Percentiles rank a stretch among this genome's conserved stretches.
phyloP scores from a whole-genome alignment of 2,329 filamentous ascomycete genomes.

The Tolypocladium paradoxum region DNA sequence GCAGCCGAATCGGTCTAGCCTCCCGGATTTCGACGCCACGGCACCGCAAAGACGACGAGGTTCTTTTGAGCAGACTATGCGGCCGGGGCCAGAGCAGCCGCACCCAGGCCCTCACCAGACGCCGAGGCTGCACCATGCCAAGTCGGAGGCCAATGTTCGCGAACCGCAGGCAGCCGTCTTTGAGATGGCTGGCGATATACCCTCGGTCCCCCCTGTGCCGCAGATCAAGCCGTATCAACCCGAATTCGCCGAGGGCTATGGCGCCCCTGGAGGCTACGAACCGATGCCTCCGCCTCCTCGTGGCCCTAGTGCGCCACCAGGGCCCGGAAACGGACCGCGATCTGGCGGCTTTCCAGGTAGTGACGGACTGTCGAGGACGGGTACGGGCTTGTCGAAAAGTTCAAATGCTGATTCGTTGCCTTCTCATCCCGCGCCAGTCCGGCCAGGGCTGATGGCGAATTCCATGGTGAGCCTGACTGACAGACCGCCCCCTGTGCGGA shows the following conservation, averaged over 20 bases:
- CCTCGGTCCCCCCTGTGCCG: slow-evolving; percentile 41
- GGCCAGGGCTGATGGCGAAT: slow-evolving; percentile 50
- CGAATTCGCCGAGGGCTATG: slow-evolving; percentile 13
- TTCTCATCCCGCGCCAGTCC: slow-evolving; percentile 51
- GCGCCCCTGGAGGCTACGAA: slow-evolving; percentile 12
- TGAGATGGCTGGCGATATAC: slow-evolving; percentile 58
- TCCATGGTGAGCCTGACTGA: slow-evolving; percentile 44
- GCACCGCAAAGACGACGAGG: slow-evolving; percentile 21
- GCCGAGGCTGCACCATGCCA: slow-evolving; percentile 46
- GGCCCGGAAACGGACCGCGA: slow-evolving; percentile 3
- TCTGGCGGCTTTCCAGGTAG: not conserved
- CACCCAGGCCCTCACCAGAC: slow-evolving; percentile 39
- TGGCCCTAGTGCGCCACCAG: slow-evolving; percentile 22
- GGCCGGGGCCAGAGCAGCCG: slow-evolving; percentile 27
- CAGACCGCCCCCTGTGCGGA: slow-evolving; percentile 48
- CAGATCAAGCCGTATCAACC: slow-evolving; percentile 17
- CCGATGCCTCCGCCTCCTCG: slow-evolving; percentile 15
- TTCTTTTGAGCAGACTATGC: slow-evolving; percentile 39
- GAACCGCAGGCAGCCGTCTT: slow-evolving; percentile 59
- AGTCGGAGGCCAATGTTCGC: slow-evolving; percentile 57
- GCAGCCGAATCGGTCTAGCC: slow-evolving; percentile 12
- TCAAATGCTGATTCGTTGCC: slow-evolving; percentile 37
- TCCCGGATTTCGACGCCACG: slow-evolving; percentile 34
- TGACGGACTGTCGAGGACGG: slow-evolving; percentile 7
- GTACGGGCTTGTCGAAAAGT: slow-evolving; percentile 17